A percentile compares a stretch with the other conserved stretches of the same genome.
Conservation (phyloP, 2,329 filamentous ascomycete genomes). For the Orbilia oligospora region DNA sequence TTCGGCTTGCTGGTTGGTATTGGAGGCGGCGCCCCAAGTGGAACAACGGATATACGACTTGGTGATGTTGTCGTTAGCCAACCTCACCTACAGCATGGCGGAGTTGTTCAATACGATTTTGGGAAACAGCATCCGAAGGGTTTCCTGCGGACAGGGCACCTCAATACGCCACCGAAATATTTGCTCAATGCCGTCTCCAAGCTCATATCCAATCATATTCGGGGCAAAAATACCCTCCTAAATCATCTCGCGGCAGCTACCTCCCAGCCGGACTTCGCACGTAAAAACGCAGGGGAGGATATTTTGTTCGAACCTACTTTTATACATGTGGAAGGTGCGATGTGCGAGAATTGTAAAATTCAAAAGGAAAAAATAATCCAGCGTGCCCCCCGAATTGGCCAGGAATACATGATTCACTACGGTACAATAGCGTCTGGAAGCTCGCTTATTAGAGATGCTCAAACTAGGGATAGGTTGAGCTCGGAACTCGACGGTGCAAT, state of each 20-base stretch:
- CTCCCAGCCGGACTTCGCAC: not conserved
- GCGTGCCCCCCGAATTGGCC: not conserved
- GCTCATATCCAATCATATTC: not conserved
- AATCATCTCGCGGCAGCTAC: not conserved
- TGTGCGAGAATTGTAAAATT: not conserved
- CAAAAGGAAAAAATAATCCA: not conserved
- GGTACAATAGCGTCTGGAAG: slow-evolving; percentile 8
- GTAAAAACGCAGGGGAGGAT: slow-evolving; percentile 2
- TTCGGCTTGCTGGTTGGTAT: slow-evolving; percentile 37
- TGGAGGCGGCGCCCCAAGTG: slow-evolving; percentile 14
- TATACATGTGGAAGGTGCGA: not conserved
- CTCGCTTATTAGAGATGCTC: not conserved
- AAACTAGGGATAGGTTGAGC: not conserved
- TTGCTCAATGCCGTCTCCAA: not conserved
- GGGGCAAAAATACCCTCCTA: not conserved
- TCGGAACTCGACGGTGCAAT: not conserved
- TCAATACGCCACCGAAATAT: slow-evolving; percentile 3
- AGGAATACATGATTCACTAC: slow-evolving; percentile 9
- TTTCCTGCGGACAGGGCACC: not conserved
- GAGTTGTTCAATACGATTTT: slow-evolving; percentile 26
- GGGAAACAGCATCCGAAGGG: not conserved
- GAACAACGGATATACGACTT: slow-evolving; percentile 45
- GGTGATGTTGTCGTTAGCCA: slow-evolving; percentile 36
- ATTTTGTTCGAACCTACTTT: slow-evolving; percentile 28
- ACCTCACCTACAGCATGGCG: not conserved